Evolutionary conservation across 2,329 filamentous ascomycete genomes (phyloP).

Genomic region (Colletotrichum cuscutae): DNA sequence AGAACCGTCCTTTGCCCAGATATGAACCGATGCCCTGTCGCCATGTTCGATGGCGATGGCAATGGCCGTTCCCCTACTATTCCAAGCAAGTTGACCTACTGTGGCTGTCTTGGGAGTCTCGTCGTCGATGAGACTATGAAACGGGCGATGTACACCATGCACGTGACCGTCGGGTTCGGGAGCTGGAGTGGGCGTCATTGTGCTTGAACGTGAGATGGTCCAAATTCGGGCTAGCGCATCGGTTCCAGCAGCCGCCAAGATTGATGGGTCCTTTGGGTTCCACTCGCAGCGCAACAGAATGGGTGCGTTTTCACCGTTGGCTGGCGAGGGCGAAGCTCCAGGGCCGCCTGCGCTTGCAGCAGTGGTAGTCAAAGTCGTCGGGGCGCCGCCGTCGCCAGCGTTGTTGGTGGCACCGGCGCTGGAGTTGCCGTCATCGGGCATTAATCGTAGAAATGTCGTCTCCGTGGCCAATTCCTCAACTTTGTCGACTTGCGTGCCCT

Average conservation of each 20-base stretch:
- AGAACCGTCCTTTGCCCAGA: constrained; percentile 66
- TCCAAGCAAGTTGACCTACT: constrained; percentile 71
- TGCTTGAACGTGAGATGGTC: constrained; percentile 68
- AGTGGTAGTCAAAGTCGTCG: constrained; percentile 46
- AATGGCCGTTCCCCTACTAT: constrained; percentile 64
- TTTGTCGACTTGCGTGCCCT: constrained; percentile 73
- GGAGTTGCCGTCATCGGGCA: constrained; percentile 48
- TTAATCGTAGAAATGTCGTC: constrained; percentile 70
- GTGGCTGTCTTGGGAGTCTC: constrained; percentile 62
- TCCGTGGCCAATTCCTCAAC: constrained; percentile 68
- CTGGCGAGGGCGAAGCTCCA: constrained; percentile 42
- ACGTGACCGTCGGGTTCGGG: constrained; percentile 51
- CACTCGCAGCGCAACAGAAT: constrained; percentile 76
- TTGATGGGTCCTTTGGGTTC: constrained; percentile 72
- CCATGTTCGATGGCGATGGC: constrained; percentile 68
- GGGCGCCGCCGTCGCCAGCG: constrained; percentile 44
- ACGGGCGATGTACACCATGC: constrained; percentile 52
- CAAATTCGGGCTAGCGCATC: constrained; percentile 77
- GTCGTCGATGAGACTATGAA: constrained; percentile 62
- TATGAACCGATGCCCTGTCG: constrained; percentile 62
- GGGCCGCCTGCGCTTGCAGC: constrained; percentile 38
- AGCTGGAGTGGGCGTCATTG: constrained; percentile 37
- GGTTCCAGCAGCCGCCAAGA: constrained; percentile 75
- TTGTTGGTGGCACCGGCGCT: constrained; percentile 1
- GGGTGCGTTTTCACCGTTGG: constrained; percentile 62